A percentile compares a stretch with the other conserved stretches of the same genome.
Conservation (phyloP, 129 eudicot genomes). For the Deinandra increscens region DNA sequence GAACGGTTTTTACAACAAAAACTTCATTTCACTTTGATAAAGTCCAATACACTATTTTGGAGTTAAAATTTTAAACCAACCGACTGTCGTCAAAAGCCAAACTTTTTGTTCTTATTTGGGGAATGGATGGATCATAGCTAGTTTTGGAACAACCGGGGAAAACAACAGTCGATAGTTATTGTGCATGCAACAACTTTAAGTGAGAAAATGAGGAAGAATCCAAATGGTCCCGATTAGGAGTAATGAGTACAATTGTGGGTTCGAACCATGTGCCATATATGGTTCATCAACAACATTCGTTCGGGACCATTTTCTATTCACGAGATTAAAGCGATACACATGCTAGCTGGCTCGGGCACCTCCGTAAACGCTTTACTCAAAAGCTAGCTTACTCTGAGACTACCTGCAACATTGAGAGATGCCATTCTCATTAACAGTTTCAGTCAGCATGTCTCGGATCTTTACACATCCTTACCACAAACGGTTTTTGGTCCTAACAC, state of each 20-base stretch:
- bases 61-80: too few relatives aligned
- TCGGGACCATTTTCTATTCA: slow-evolving; percentile 30
- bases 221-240: slow-evolving; percentile 25
- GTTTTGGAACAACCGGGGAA: slow-evolving; percentile 25
- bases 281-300: slow-evolving; percentile 9
- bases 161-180: slow-evolving; percentile 21
- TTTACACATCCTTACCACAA: too few relatives aligned
- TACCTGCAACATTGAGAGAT: too few relatives aligned
- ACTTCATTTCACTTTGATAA: too few relatives aligned
- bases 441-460: too few relatives aligned
- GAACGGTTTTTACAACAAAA: too few relatives aligned
- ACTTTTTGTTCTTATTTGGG: background rate
- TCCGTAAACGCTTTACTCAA: too few relatives aligned
- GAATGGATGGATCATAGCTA: slow-evolving; percentile 7
- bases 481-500: too few relatives aligned
- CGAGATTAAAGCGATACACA: slow-evolving; percentile 21
- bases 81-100: background rate
- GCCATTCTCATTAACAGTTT: too few relatives aligned
- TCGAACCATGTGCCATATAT: slow-evolving; percentile 18
- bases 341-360: too few relatives aligned
- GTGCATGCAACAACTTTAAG: slow-evolving; percentile 1
- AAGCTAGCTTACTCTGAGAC: too few relatives aligned
- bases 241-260: background rate
- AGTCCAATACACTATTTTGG: too few relatives aligned
- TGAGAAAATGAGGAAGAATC: slow-evolving; percentile 20